A percentile compares a stretch with the other conserved stretches of the same genome.
These are phyloP conservation scores for Cyamopsis tetragonoloba DNA, from an alignment of 306 rosid species.

Conservation along the genomic window DNA sequence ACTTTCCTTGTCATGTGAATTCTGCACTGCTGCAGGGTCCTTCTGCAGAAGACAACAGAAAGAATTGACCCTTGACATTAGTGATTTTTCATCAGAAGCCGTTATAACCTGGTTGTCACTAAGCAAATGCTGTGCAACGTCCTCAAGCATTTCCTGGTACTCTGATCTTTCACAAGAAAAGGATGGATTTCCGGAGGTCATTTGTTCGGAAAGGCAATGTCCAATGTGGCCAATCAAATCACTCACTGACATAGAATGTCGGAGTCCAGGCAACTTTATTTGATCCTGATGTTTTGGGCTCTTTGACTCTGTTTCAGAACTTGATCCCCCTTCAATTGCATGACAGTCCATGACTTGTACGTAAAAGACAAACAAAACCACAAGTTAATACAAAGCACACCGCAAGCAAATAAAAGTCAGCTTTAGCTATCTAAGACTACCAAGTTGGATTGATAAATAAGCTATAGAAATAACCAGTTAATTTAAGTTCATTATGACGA, in stretches of 20 bases:
- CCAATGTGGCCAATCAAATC: constrained; percentile 72
- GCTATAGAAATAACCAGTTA: neutral
- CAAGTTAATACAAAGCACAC: constrained; percentile 1
- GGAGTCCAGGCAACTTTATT: constrained; percentile 65
- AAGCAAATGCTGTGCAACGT: constrained; percentile 65
- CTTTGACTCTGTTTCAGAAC: constrained; percentile 52
- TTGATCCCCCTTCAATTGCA: constrained; percentile 57
- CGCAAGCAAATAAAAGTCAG: neutral
- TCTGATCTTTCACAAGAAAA: constrained; percentile 41
- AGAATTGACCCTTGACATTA: constrained; percentile 88
- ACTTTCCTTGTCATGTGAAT: constrained; percentile 29
- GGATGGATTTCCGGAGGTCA: constrained; percentile 39
- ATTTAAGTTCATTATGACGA: neutral
- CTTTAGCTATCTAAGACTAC: neutral
- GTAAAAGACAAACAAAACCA: constrained; percentile 4
- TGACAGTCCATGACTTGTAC: constrained; percentile 39
- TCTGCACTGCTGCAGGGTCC: constrained; percentile 50
- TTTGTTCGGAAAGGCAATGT: constrained; percentile 67
- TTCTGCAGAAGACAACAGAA: constrained; percentile 79
- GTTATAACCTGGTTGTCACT: constrained; percentile 60
- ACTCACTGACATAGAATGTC: constrained; percentile 69
- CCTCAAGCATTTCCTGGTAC: constrained; percentile 59
- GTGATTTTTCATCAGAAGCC: constrained; percentile 72
- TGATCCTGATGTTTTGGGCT: constrained; percentile 53
- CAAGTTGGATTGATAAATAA: neutral